A percentile compares a stretch with the other conserved stretches of the same genome.
Conservation (phyloP, 2,329 filamentous ascomycete genomes). For the Karstenula rhodostoma region DNA sequence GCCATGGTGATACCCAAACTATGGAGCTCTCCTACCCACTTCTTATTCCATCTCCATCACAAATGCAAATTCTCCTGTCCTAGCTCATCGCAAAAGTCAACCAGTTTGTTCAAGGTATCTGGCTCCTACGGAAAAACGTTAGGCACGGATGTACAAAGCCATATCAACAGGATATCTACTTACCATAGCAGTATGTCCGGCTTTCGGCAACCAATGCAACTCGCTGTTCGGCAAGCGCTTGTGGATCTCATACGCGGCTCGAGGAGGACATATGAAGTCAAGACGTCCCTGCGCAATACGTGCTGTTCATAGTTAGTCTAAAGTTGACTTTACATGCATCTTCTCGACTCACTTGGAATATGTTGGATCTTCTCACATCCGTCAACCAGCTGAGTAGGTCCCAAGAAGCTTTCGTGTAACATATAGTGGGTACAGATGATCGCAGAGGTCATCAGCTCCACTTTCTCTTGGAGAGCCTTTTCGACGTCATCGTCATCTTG, state of each 20-base stretch:
- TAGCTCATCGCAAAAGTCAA: neutral
- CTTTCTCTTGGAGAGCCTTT: constrained; percentile 31
- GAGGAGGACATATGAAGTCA: constrained; percentile 53
- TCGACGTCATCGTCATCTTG: constrained; percentile 18
- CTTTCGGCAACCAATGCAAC: neutral
- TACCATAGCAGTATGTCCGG: neutral
- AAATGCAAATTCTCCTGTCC: neutral
- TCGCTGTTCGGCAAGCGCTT: neutral
- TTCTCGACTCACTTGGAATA: constrained; percentile 33
- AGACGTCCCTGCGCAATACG: constrained; percentile 53
- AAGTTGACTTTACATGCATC: neutral
- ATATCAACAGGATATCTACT: neutral
- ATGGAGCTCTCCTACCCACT: too few relatives aligned
- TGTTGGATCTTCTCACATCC: constrained; percentile 42
- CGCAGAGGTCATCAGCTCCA: constrained; percentile 42
- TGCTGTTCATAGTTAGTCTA: constrained; percentile 19
- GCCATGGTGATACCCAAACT: too few relatives aligned
- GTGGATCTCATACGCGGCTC: constrained; percentile 31
- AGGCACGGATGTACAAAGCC: neutral
- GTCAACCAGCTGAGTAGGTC: constrained; percentile 48
- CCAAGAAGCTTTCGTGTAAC: constrained; percentile 49
- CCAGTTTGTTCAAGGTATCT: neutral
- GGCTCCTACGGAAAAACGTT: neutral
- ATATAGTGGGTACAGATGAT: constrained; percentile 53
- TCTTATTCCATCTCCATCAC: too few relatives aligned